Percentiles rank a stretch among this genome's conserved stretches.
These are phyloP conservation scores for Papiliotrema fonsecae DNA, from an alignment of 1,284 basidiomycete species.

Conservation along the genomic window DNA sequence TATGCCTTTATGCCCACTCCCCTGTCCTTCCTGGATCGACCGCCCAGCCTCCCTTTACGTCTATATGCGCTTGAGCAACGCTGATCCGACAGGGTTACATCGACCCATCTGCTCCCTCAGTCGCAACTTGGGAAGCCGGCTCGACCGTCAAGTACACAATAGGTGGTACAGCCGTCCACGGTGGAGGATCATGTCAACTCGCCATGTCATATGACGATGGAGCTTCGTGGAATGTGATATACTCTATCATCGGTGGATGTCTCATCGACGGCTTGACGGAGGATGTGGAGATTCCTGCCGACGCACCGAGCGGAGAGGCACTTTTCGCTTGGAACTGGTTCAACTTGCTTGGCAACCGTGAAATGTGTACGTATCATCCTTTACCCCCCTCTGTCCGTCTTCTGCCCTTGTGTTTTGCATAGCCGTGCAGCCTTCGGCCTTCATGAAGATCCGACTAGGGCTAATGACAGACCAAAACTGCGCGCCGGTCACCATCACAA, in stretches of 20 bases:
- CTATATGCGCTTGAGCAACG: neutral
- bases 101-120: constrained; percentile 27
- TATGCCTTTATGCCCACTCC: constrained; percentile 9
- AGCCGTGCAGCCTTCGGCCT: no score
- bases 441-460: no score
- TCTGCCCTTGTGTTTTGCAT: neutral
- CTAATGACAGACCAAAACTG: constrained; percentile 49
- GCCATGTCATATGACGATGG: constrained; percentile 48
- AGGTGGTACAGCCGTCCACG: constrained; percentile 42
- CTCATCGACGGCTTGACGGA: constrained; percentile 28
- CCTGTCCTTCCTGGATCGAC: neutral
- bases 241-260: constrained; percentile 46
- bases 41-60: neutral
- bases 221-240: constrained; percentile 46
- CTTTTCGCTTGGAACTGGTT: constrained; percentile 51
- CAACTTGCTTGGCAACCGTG: constrained; percentile 45
- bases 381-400: neutral
- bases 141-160: constrained; percentile 31
- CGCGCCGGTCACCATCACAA: constrained; percentile 44
- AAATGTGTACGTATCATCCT: constrained; percentile 27
- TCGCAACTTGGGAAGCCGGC: constrained; percentile 36
- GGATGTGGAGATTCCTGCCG: constrained; percentile 39
- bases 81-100: constrained; percentile 34
- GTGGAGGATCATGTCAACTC: constrained; percentile 48
- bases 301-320: constrained; percentile 43